Evolutionary conservation across 306 rosid species (phyloP).

Genomic region (Abrus pulchellus): DNA sequence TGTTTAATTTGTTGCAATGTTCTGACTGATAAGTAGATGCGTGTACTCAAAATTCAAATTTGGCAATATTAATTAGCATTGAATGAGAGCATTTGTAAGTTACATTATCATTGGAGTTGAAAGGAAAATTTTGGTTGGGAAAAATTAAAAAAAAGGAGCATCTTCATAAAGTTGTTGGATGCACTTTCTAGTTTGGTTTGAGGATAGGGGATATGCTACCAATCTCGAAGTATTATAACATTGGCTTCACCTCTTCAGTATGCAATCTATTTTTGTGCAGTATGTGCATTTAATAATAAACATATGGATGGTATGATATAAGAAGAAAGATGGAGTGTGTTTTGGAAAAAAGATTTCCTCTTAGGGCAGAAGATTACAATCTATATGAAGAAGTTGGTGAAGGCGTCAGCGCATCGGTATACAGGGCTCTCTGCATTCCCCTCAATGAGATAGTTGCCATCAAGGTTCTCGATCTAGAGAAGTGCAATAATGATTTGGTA

Average conservation of each 20-base stretch:
- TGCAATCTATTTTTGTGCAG: conserved; percentile 41
- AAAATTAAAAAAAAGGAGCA: conserved; percentile 12
- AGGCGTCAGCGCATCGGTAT: conserved; percentile 94
- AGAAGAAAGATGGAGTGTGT: conserved; percentile 72
- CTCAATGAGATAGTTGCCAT: conserved; percentile 89
- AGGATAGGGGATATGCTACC: conserved; percentile 58
- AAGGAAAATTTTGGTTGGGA: conserved; percentile 36
- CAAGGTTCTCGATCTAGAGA: conserved; percentile 97
- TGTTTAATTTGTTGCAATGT: conserved; percentile 37
- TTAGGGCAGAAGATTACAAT: conserved; percentile 80
- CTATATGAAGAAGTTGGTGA: conserved; percentile 99
- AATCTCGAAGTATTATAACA: conserved; percentile 52
- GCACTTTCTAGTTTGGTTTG: conserved; percentile 48
- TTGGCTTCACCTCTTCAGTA: conserved; percentile 48
- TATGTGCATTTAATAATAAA: conserved; percentile 46
- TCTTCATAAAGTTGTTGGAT: conserved; percentile 52
- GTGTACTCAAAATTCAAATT: conserved; percentile 30
- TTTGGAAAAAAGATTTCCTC: conserved; percentile 76
- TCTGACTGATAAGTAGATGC: conserved; percentile 26
- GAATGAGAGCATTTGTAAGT: conserved; percentile 23
- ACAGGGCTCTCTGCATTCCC: conserved; percentile 92
- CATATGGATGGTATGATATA: conserved; percentile 56
- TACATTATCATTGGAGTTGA: conserved; percentile 45
- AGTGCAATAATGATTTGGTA: conserved; percentile 95
- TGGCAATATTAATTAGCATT: conserved; percentile 25